Base-by-base conservation (phyloP, 345 rosid species). In the Theobroma cacao region DNA sequence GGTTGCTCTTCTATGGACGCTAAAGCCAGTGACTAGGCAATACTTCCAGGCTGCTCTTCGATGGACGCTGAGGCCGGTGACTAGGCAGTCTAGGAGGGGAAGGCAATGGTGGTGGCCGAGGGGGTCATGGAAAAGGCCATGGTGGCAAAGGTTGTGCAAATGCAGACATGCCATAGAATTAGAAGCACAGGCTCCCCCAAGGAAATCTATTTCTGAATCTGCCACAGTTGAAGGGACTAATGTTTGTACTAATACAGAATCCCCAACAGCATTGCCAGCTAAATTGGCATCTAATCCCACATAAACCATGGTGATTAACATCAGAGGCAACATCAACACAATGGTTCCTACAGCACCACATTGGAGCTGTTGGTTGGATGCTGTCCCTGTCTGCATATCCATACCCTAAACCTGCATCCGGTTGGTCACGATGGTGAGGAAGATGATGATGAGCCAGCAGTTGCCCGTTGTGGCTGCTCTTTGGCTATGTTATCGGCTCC, bases 121-220 rank as follows among this genome's bases (percentile, higher is more conserved):
- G 72, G n/a, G 13, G 1, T 18, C 62, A 47, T 2, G 74, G 59
- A 17, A 11, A 5, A 12, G 75, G 73, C 63, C 53, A 7, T 8
- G 75, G 78, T 0, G 80, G 73, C 13, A 14, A 7, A 0, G 82
- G 80, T n/a, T 63, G 20, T 36, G 84, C 86, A 76, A 87, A 90
- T 18, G 90, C 90, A 41, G 91, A 90, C 89, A 90, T 80, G 22
- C 89, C 93, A 75, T 72, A 83, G 6, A 43, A 7, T 72, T 72
- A 83, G 6, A 43, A 7, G 65, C 88, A 86, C 0, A 15, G 80
- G 8, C 73, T 79, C 14, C 80, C 76, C 58, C 74, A 9, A 0
- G 88, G 84, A 75, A 90, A 88, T 75, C 82, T 71, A 47, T 85
- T 80, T 14, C 86, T 80, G 48, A 91, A 86, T 68, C 55, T 79